Evolutionary conservation across 148 eudicot genomes (phyloP), one percentile per base, ranked within the genome.

Genomic region (Rhododendron henanense): DNA sequence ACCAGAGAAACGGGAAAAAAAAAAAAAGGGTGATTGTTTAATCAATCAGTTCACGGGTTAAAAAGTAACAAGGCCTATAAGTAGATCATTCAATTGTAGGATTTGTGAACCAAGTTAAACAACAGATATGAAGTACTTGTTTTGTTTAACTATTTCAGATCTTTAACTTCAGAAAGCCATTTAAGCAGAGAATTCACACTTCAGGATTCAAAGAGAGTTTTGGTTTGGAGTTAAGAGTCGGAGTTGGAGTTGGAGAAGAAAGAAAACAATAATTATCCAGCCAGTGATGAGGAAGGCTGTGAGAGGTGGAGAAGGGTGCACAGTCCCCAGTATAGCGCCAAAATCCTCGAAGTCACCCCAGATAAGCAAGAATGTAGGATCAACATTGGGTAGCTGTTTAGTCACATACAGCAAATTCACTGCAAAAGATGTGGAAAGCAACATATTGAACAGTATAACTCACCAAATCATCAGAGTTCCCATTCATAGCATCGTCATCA

Each of bases 401-500:
- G 37, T 84, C 19, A 55, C 37, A 23, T 48, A 45, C 21, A 85
- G 86, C 18, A 79, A 78, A 78, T 57, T 85, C 44, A 84, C 61
- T 11, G 35, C 74, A 61, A 35, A 57, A 39, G 16, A 53, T 3
- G n/a, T 2, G 33, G 82, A 33, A 41, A 65, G 51, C 31, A 81
- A 76, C 78, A 67, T 48, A 61, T 19, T 55, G 45, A 77, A 81
- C 45, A 63, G 65, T 35, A 76, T 35, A 18, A 87, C 94, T 90
- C 87, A 97, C 99, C 90, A 87, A 79, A 44, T 86, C 45, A 55
- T 88, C 87, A 75, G 86, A 88, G 65, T 71, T 78, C 78, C 89
- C 89, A 75, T 85, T 90, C 16, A 57, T 78, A 57, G 89, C 83
- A 84, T 91, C 96, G 88, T 89, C 94, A 71, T 94, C 98, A 55